Evolutionary conservation across 208 protist species (phyloP).

Genomic region (Leishmania mexicana): DNA sequence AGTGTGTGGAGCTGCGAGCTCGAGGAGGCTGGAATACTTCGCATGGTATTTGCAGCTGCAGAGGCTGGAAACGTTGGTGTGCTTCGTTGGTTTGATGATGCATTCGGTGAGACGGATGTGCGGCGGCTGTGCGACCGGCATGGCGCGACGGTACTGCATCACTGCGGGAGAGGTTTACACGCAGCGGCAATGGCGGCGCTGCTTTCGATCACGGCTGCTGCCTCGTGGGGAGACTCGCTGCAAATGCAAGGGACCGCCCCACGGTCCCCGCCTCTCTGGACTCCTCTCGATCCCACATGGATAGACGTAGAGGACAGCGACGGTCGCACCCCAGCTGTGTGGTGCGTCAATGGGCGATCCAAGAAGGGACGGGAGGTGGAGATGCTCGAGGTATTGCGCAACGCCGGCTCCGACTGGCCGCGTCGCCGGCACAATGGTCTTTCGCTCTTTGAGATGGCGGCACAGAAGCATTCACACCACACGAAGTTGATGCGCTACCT

Average conservation of each 20-base stretch:
- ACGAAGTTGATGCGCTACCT: conserved; percentile 32
- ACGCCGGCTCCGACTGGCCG: conserved; percentile 52
- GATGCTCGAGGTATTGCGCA: conserved; percentile 36
- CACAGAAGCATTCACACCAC: conserved; percentile 20
- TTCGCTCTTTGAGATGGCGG: conserved; percentile 32
- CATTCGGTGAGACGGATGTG: conserved; percentile 20
- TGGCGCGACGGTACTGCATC: conserved; percentile 54
- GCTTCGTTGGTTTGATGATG: conserved; percentile 39
- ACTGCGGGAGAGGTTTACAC: conserved; percentile 51
- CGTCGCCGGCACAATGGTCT: conserved; percentile 24
- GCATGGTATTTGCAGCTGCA: conserved; percentile 39
- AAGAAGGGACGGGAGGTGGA: conserved; percentile 24
- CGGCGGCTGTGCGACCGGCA: conserved; percentile 28
- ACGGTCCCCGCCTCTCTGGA: conserved; percentile 1
- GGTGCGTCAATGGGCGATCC: conserved; percentile 41
- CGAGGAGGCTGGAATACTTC: conserved; percentile 14
- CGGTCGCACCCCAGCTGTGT: conserved; percentile 54
- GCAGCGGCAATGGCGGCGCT: conserved; percentile 29
- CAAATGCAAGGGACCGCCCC: neutral
- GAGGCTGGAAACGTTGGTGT: conserved; percentile 44
- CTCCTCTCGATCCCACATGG: conserved; percentile 10
- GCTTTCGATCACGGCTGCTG: conserved; percentile 9
- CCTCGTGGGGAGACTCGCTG: neutral
- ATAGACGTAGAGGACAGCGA: conserved; percentile 51
- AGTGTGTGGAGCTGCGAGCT: conserved; percentile 3